These are phyloP conservation scores for Fusarium clavum DNA, from an alignment of 2,329 filamentous ascomycete species.

Conservation along the genomic window DNA sequence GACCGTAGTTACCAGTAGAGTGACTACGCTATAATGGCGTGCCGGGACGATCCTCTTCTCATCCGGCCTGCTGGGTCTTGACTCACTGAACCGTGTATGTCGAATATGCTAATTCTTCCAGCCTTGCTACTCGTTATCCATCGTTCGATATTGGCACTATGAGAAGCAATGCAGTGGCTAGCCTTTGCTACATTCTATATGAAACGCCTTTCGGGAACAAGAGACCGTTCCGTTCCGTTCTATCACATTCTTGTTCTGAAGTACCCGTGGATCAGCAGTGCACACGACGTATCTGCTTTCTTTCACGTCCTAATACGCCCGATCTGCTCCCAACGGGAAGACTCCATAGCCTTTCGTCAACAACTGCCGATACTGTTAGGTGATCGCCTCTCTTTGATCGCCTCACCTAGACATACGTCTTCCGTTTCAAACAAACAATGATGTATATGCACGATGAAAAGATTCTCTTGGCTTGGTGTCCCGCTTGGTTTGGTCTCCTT, in stretches of 20 bases:
- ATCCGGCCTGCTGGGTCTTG: constrained; percentile 38
- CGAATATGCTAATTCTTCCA: neutral
- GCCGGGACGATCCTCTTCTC: constrained; percentile 39
- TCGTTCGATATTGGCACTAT: neutral
- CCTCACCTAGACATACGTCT: neutral
- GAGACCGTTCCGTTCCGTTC: constrained; percentile 2
- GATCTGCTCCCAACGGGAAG: neutral
- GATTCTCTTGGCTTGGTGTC: neutral
- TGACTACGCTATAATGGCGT: constrained; percentile 41
- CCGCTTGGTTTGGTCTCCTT: neutral
- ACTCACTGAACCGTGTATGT: neutral
- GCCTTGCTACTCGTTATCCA: neutral
- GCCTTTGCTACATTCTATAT: neutral
- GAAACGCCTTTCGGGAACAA: neutral
- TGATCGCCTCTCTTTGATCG: neutral
- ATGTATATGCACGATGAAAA: constrained; percentile 6
- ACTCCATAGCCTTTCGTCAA: constrained; percentile 26
- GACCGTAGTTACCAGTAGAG: constrained; percentile 27
- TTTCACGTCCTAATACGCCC: neutral
- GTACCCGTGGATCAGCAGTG: neutral
- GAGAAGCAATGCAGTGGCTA: neutral
- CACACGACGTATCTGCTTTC: neutral
- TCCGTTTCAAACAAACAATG: constrained; percentile 4
- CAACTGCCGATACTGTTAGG: constrained; percentile 25
- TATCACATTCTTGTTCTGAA: constrained; percentile 1